Evolutionary conservation across 805 yeast species (phyloP), one percentile per base, ranked within the genome.

Genomic region (Wickerhamia fluorescens): DNA sequence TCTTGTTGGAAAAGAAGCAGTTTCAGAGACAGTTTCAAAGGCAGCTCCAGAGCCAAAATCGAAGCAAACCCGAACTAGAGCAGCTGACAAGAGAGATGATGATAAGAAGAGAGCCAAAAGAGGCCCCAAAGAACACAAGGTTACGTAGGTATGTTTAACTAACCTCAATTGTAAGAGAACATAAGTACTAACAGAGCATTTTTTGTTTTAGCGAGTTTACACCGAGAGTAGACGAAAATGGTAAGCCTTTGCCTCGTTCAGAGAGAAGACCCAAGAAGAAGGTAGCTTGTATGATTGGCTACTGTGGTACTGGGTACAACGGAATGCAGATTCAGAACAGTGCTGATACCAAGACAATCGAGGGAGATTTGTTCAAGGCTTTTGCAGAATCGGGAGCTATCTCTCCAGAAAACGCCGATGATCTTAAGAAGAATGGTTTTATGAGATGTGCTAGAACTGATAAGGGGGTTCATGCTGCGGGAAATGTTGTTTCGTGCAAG

Each of bases 381-480:
- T 74, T 89, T 49, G 69, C 85, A 46, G 71, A 71, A 33, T 87
- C 95, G 2, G 96, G 95, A 12, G 96, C 95, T 4, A 73, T 88
- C 33, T 81, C 94, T 1, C 73, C 75, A 35, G 92, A 83, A 45
- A 88, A 88, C 54, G 75, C 95, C 5, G 80, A 77, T 34, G 96
- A 89, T 51, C 73, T 88, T 45, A 87, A 85, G 50, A 88, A 88
- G 51, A 73, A 77, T 30, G 87, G 92, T 0, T 83, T 89, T 49
- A 79, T 78, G 84, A 68, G 92, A 54, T 85, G 88, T 29, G 89
- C 89, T 4, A 68, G 89, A 59, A 81, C 89, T 3, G 97, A 88
- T 55, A 89, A 89, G 56, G 97, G 96, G 36, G 97, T 88, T 14
- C 97, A 88, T 57, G 96, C 97, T 8, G 95, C 96, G 2, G 96